Evolutionary conservation across 805 yeast genomes (phyloP), one percentile per base, ranked within the genome.

Genomic region (Metschnikowia proteae): DNA sequence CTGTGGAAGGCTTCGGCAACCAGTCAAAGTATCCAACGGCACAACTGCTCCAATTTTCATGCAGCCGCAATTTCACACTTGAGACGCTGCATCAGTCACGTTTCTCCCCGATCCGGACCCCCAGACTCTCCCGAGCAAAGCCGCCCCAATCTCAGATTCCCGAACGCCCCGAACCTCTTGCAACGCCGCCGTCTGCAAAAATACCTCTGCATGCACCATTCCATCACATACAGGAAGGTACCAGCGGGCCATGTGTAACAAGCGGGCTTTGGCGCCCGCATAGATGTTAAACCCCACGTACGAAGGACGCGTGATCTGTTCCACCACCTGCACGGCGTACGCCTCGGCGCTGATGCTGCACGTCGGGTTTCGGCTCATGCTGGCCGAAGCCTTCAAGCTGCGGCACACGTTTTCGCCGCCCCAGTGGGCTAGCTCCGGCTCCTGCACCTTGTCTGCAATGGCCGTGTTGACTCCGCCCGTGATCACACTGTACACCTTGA

Each of bases 401-500:
- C 50, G 47, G 10, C 32, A 13, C 6, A 54, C 50, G 8, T 50
- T 57, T 5, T 13, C 17, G 4, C 47, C 46, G 25, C 43, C 49
- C 46, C 38, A 55, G n/a, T 38, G 40, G 17, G 49, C 31, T 9
- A 52, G 34, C 22, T 28, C 29, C 6, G 42, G 43, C 38, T 42
- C 33, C 29, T 31, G 29, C 23, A 46, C 38, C 4, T 47, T 29
- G 43, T 65, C 68, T 13, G 57, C 57, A 29, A 71, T 66, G 9
- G 59, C 67, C 2, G 75, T 68, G 22, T 64, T 59, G 8, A 74
- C 74, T 9, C 67, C 69, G 3, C 78, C 78, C 3, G 76, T 68
- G 29, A 67, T 58, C 6, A 73, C 64, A 50, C 67, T 61, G 41
- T 71, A 64, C 3, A 71, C 74, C 45, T 61, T 60, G 32, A 73